Conservation (phyloP, 768 basidiomycete species). For the Psilocybe cyanescens region DNA sequence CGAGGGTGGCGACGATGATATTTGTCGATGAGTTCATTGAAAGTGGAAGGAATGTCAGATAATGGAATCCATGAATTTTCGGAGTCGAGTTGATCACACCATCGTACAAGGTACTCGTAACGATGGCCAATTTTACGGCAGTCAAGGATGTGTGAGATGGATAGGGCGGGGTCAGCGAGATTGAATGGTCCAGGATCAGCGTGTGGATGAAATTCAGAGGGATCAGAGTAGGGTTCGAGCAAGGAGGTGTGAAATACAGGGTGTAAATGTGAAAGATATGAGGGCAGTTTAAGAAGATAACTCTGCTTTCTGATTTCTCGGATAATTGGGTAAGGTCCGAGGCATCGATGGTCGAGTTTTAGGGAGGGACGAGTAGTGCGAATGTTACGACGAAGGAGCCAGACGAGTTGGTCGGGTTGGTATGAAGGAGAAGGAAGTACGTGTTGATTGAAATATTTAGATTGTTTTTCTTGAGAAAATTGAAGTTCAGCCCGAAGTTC, state of each 20-base stretch:
- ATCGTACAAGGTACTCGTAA: conserved; percentile 39
- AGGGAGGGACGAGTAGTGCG: conserved; percentile 40
- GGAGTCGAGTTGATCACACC: conserved; percentile 25
- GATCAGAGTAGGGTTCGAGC: conserved; percentile 34
- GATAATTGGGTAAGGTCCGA: conserved; percentile 23
- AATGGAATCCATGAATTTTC: conserved; percentile 40
- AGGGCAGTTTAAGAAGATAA: conserved; percentile 35
- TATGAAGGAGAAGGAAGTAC: conserved; percentile 29
- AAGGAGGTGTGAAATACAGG: conserved; percentile 44
- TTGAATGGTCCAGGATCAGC: conserved; percentile 24
- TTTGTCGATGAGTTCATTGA: conserved; percentile 23
- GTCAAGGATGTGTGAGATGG: conserved; percentile 31
- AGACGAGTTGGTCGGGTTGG: conserved; percentile 37
- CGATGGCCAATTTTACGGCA: conserved; percentile 34
- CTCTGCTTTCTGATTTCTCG: conserved; percentile 20
- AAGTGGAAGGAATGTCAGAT: conserved; percentile 34
- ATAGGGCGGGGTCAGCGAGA: conserved; percentile 21
- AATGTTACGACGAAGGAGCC: conserved; percentile 41
- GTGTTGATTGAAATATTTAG: conserved; percentile 30
- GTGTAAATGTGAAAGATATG: conserved; percentile 35
- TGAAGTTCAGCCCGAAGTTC: conserved; percentile 36
- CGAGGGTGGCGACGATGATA: conserved; percentile 5
- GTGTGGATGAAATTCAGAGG: conserved; percentile 35
- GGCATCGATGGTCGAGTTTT: conserved; percentile 39
- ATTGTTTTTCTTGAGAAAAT: conserved; percentile 30